A percentile compares a stretch with the other conserved stretches of the same genome.
Evolutionary conservation across 192 early-diverging fungal species (phyloP).

Genomic region (Backusella parvicylindrica): DNA sequence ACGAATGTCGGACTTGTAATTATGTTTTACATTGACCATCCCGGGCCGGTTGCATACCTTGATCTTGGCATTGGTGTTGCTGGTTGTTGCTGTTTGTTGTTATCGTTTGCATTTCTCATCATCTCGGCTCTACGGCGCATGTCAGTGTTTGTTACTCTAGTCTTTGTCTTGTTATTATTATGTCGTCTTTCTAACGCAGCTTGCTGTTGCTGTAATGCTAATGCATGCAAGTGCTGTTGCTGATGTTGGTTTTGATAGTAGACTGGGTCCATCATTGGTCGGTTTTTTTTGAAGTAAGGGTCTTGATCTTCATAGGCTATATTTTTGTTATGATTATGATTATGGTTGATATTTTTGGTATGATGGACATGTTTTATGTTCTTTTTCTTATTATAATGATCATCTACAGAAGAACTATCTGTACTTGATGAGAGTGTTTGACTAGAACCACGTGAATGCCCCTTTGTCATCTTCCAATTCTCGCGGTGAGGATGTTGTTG

Average conservation of each 20-base stretch:
- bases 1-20: neutral
- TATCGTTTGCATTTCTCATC: neutral
- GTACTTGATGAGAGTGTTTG: neutral
- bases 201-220: neutral
- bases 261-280: constrained; percentile 5
- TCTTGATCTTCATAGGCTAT: neutral
- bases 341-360: too few species aligned
- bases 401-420: neutral
- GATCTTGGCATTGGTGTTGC: neutral
- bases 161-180: neutral
- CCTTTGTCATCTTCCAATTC: neutral
- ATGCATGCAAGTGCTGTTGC: neutral
- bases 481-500: neutral
- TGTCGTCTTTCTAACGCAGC: neutral
- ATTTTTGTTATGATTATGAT: neutral
- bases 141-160: neutral
- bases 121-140: constrained; percentile 5
- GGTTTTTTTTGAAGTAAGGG: neutral
- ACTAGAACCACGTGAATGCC: neutral
- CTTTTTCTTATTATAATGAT: neutral
- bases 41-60: neutral
- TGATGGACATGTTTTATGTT: neutral
- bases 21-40: neutral
- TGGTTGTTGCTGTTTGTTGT: neutral
- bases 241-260: constrained; percentile 12